A percentile compares a stretch with the other conserved stretches of the same genome.
Conservation (phyloP, 2,329 filamentous ascomycete species). For the Nothopassalora personata region DNA sequence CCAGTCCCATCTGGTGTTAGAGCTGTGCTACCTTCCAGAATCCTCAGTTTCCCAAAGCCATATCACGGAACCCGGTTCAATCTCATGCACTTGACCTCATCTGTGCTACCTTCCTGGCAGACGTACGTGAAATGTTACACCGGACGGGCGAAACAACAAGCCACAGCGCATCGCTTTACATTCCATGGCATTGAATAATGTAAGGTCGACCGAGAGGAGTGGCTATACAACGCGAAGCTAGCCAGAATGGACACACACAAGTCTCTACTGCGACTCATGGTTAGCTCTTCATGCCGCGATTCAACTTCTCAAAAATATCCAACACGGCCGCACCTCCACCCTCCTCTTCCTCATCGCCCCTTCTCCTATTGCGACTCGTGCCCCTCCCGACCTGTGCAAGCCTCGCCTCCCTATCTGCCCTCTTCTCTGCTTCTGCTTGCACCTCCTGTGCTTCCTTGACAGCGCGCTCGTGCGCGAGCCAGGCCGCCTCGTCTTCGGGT, state of each 20-base stretch:
- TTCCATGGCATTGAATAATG: neutral
- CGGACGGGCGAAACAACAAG: neutral
- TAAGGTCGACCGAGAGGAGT: neutral
- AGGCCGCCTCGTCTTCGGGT: conserved; percentile 32
- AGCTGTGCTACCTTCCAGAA: neutral
- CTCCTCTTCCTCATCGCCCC: conserved; percentile 23
- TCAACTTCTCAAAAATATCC: conserved; percentile 31
- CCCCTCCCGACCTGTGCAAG: conserved; percentile 14
- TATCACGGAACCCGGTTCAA: neutral
- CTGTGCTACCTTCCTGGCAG: neutral
- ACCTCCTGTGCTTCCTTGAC: conserved; percentile 30
- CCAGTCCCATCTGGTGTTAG: neutral
- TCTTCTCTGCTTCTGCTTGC: conserved; percentile 28
- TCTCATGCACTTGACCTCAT: neutral
- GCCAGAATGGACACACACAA: neutral
- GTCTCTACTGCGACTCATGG: neutral
- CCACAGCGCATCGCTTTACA: neutral
- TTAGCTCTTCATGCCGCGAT: conserved; percentile 24
- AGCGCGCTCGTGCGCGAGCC: conserved; percentile 31
- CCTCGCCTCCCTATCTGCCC: conserved; percentile 22
- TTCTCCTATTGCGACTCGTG: conserved; percentile 19
- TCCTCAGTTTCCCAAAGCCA: neutral
- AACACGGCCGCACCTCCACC: conserved; percentile 30
- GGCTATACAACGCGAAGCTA: neutral
- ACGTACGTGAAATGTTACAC: neutral